Evolutionary conservation across 176 grass and related monocot genomes (phyloP), one percentile per base, ranked within the genome.

Genomic region (Guadua angustifolia): DNA sequence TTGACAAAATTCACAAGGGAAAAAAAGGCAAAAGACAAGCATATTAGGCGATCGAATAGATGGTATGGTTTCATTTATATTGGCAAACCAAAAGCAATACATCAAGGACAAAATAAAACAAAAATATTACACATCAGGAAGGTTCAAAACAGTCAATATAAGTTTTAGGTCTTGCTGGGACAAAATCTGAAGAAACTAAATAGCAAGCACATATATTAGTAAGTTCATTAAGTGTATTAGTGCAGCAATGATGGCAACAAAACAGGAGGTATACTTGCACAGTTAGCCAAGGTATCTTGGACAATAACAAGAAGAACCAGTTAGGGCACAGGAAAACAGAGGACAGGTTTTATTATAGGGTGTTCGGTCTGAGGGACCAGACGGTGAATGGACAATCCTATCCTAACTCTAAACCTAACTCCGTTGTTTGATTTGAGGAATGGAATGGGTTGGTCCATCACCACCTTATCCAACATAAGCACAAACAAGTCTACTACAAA

Each of bases 91-190:
- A 78, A 10, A 26, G 36, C 2, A 58, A 59, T n/a, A 19, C 53
- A 58, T 24, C 52, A 76, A 45, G 57, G 55, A 45, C 19, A 78
- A 73, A 43, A 73, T 73, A 51, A 26, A 73, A 26, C 43, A 50
- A 51, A 49, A 73, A 17, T 14, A 51, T 32, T 50, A 21, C 69
- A 25, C 43, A 26, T 40, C 17, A 32, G 15, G 6, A 73, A 49
- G 25, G 25, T 53, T 18, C 14, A 52, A 53, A 15, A 19, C 10
- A 50, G 13, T 49, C n/a, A 26, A 33, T 18, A 53, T 12, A 51
- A 24, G 70, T 51, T 29, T 18, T 13, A 33, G 5, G 42, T 32
- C 44, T 47, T 73, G 5, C 24, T 8, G 7, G 21, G 22, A 9
- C 2, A 18, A 0, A 51, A 51, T 29, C n/a, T 47, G 22, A 72